These are phyloP conservation scores for Diatrype stigma DNA, from an alignment of 2,329 filamentous ascomycete species.

Conservation along the genomic window DNA sequence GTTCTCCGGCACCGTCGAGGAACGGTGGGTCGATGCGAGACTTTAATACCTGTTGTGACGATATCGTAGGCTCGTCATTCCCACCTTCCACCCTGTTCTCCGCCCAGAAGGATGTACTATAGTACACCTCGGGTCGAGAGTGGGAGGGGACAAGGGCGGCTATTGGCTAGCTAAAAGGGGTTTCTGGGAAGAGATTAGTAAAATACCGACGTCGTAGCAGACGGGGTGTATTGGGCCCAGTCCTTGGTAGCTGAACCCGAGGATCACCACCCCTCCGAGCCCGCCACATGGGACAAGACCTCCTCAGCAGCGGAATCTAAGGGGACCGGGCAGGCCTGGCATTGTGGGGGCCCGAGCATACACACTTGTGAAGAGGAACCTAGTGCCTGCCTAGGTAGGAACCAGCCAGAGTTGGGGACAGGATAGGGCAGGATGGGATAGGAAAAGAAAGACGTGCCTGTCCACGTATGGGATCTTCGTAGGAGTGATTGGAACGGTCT, in stretches of 20 bases:
- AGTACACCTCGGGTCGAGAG: background rate
- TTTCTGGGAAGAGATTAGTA: background rate
- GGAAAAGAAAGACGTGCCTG: background rate
- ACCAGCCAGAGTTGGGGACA: background rate
- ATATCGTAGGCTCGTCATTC: background rate
- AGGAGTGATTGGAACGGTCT: background rate
- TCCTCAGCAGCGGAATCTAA: background rate
- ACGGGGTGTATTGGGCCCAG: background rate
- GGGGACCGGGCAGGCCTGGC: background rate
- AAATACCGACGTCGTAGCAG: background rate
- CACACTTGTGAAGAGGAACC: background rate
- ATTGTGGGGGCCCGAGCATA: background rate
- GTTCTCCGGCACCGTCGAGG: conserved; percentile 7
- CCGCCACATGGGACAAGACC: background rate
- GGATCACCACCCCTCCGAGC: background rate
- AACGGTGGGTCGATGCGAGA: conserved; percentile 1
- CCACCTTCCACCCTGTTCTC: background rate
- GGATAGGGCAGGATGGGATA: background rate
- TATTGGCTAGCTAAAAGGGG: background rate
- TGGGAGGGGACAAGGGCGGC: background rate
- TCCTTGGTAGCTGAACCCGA: background rate
- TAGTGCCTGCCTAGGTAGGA: too few species aligned
- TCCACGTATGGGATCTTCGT: background rate
- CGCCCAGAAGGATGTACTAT: background rate
- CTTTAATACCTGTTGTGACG: background rate